Evolutionary conservation across 345 rosid genomes (phyloP), one percentile per base, ranked within the genome.

Genomic region (Limnanthes douglasii): DNA sequence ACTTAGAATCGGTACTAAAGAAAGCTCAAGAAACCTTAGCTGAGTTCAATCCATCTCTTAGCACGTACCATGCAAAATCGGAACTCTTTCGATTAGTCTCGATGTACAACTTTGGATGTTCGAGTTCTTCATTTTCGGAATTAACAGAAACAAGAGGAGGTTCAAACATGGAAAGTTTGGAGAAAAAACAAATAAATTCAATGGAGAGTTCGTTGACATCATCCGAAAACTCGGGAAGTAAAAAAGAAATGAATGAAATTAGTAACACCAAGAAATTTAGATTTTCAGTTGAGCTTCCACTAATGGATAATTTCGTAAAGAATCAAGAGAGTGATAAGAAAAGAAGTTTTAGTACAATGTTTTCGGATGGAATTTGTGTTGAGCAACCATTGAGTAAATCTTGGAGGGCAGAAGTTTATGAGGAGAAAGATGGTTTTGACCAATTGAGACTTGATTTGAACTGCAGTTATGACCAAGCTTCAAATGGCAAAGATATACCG

Each of bases 1-100:
- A 90, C 60, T 45, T 90, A 35, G 84, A 74, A 15, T 65, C 98
- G 0, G 94, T 90, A 19, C 48, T 84, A 41, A 67, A 55, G 40
- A 84, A 74, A 65, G 98, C 98, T 51, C 92, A 84, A 58, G 92
- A 83, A 67, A 77, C 94, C 15, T 71, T 90, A 19, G 51, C 86
- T 11, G 90, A 86, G 20, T 76, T 79, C 48, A 57, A 50, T 48
- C 52, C 72, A 36, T 70, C 81, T 18, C 58, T 66, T 22, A 80
- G 75, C 17, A 54, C 66, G 40, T 86, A 79, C 24, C 64, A 66
- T 17, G 80, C 85, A n/a, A 78, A 68, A 60, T 64, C 70, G 8
- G 86, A 88, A 46, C 86, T 88, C 34, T 76, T 77, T 3, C 62
- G 61, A 36, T 51, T 90, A 45, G 72, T 68, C 32, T 74, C 86